Evolutionary conservation across 2,329 filamentous ascomycete species (phyloP), one percentile per base, ranked within the genome.

Genomic region (Xylariaceae sp.): DNA sequence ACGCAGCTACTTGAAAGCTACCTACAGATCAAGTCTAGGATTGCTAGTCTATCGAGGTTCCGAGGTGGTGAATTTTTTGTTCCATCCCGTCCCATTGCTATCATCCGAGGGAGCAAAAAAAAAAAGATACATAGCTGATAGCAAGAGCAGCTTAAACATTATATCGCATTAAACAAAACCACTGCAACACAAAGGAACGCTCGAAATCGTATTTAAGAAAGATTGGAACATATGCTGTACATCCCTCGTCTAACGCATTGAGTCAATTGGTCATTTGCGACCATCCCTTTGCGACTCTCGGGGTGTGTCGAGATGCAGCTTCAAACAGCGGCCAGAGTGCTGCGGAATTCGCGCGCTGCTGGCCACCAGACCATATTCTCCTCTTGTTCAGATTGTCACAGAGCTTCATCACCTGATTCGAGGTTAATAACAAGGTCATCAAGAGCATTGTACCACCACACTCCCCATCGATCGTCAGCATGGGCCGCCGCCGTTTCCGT

Each of bases 401-500:
- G 63, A 45, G 54, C 61, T 22, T 55, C 62, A 2, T 52, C 56
- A 5, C 55, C 64, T 32, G 62, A 66, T 17, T 46, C 59, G 22
- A 61, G 67, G 54, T 62, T 67, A 64, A 58, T 51, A 6, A 57
- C n/a, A n/a, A n/a, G n/a, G n/a, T n/a, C 57, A 40, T 56, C 59
- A n/a, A 57, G 54, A 44, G 61, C 63, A 4, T 45, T 59, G 35
- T 72, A 77, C 48, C 76, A 80, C 56, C 67, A 67, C 14, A 71
- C 69, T 6, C 59, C 67, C 6, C 67, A 60, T 37, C 67, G 69
- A 21, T 69, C 72, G 22, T 90, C 85, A n/a, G 82, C 83, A 40
- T 88, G 86, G 77, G 85, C 83, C 2, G 85, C 88, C 36, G 86
- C 86, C 6, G 84, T 88, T 16, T 78, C 80, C 20, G 80, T 84